These are phyloP conservation scores for Agastache rugosa DNA, from an alignment of 257 asterid species.

Conservation along the genomic window DNA sequence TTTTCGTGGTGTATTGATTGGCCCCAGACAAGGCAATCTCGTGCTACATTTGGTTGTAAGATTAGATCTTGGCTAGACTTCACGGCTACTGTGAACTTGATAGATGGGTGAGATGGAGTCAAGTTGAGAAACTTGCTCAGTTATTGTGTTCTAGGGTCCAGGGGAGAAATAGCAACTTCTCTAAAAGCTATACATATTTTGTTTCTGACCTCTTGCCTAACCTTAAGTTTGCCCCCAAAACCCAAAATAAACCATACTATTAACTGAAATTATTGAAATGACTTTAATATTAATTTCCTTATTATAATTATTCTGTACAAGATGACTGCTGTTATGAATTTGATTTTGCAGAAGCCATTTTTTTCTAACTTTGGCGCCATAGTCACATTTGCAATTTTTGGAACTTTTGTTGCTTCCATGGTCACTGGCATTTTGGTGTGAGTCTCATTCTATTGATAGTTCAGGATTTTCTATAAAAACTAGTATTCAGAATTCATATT, in stretches of 20 bases:
- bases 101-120: constrained; percentile 13
- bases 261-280: not conserved
- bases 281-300: not conserved
- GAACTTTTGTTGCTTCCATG: constrained; percentile 87
- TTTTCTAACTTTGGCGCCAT: constrained; percentile 98
- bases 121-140: constrained; percentile 3
- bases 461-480: constrained; percentile 16
- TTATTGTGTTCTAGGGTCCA: constrained; percentile 17
- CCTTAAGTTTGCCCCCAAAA: not conserved
- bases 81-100: constrained; percentile 11
- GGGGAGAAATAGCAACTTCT: not conserved
- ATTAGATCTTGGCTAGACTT: constrained; percentile 10
- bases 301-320: not conserved
- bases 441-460: constrained; percentile 49
- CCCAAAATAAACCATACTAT: constrained; percentile 2
- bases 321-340: constrained; percentile 33
- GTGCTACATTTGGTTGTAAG: constrained; percentile 13
- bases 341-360: constrained; percentile 86
- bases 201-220: constrained; percentile 19
- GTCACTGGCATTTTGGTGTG: constrained; percentile 96
- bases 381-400: constrained; percentile 85
- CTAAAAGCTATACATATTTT: not conserved
- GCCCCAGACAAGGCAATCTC: not conserved
- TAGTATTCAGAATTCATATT: not conserved
- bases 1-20: constrained; percentile 4